Base-by-base conservation (phyloP, 805 yeast species). In the Metschnikowia continentalis region DNA sequence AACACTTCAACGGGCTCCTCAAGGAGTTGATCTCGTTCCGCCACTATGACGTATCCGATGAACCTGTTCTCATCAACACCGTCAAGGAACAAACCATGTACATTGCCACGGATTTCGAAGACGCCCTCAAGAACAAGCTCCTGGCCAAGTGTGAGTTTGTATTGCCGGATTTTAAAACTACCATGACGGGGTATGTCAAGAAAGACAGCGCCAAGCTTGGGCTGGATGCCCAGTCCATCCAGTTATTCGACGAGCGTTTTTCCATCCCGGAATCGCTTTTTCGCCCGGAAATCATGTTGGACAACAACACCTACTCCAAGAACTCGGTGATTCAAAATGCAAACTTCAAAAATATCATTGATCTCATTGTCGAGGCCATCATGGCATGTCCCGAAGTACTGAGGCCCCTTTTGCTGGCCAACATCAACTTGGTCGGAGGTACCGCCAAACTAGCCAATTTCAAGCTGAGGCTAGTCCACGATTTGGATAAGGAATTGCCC, bases 31-130 rank as follows among this genome's bases (percentile, higher is more conserved):
- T 92, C 11, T 89, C 97, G 2, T 94, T 87, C 63, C 76, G 97
- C 48, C 94, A 94, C 70, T 94, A 91, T 66, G 92, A 94, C 62
- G 90, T 94, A 58, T 83, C 89, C 63, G 97, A 94, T 54, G 99
- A 95, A 67, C 85, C 96, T 0, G 74, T 87, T 2, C 69, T 94
- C 43, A 84, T 94, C 45, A 89, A 90, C 62, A 83, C 86, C 44
- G 87, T 95, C 57, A 94, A 94, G 62, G 97, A 91, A 62, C 74
- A 79, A 52, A 71, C 92, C 35, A 78, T 88, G 65, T 83, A 80
- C 72, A 80, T 88, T n/a, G 82, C 92, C 0, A 54, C 58, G 19
- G 81, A 87, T 59, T 88, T 82, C 59, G 69, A 66, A 20, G 59
- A 63, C 19, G 78, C 82, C 19, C 63, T 85, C 46, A 70, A 74